Percentiles rank a stretch among this genome's conserved stretches.
Conservation (phyloP, 257 asterid species). For the Primulina huaijiensis region DNA sequence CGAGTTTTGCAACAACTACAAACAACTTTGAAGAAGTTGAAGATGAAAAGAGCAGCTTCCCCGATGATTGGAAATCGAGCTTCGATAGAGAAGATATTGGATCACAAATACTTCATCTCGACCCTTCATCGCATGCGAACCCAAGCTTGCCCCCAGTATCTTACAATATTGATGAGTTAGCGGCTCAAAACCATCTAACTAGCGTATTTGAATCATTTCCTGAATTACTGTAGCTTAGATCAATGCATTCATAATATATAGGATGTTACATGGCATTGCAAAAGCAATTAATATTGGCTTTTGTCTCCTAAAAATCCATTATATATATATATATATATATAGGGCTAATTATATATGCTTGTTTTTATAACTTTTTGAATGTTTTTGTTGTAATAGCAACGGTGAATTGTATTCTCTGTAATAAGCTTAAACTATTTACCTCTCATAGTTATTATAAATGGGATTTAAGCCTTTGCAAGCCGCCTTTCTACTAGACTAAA, state of each 20-base stretch:
- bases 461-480: neutral
- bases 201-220: conserved; percentile 28
- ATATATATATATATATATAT: no score
- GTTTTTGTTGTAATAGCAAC: neutral
- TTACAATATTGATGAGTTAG: conserved; percentile 16
- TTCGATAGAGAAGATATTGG: conserved; percentile 24
- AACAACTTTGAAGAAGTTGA: conserved; percentile 25
- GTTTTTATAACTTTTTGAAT: neutral
- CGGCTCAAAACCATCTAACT: conserved; percentile 11
- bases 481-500: neutral
- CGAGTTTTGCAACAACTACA: conserved; percentile 31
- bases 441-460: neutral
- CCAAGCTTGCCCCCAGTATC: conserved; percentile 17
- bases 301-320: no score
- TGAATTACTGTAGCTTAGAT: conserved; percentile 21
- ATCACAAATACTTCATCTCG: neutral
- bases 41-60: conserved; percentile 8
- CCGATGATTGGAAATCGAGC: conserved; percentile 18
- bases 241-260: neutral
- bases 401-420: conserved; percentile 3
- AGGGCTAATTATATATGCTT: neutral
- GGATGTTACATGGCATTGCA: neutral
- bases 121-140: conserved; percentile 25
- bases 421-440: neutral
- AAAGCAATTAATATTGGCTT: neutral